These are phyloP conservation scores for Akanthomyces dipterigenus DNA, from an alignment of 2,329 filamentous ascomycete species.

Conservation along the genomic window DNA sequence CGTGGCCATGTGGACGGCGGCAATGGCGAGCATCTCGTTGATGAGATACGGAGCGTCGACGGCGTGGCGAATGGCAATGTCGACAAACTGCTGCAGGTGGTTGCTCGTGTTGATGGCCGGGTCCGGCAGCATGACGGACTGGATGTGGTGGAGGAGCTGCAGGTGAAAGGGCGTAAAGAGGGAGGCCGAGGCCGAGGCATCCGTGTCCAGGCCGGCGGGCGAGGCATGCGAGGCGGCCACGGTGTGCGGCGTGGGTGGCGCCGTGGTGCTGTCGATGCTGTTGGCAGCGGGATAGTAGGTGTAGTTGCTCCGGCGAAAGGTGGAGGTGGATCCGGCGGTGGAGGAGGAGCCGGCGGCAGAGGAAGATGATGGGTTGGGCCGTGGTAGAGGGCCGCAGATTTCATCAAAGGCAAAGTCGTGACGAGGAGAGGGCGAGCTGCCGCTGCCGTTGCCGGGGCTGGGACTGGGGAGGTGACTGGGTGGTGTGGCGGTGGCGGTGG, in stretches of 20 bases:
- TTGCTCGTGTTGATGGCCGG: constrained; percentile 15
- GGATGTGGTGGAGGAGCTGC: constrained; percentile 32
- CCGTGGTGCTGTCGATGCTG: neutral
- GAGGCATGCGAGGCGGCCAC: neutral
- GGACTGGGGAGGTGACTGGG: neutral
- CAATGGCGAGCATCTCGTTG: constrained; percentile 39
- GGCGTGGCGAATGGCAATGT: constrained; percentile 27
- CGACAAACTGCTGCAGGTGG: constrained; percentile 20
- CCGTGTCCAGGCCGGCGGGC: constrained; percentile 4
- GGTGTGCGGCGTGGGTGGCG: neutral
- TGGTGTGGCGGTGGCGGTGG: neutral
- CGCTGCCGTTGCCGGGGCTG: neutral
- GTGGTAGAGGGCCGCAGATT: neutral
- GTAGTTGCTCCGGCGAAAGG: constrained; percentile 6
- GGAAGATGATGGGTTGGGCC: neutral
- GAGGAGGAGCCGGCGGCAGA: neutral
- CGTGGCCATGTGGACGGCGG: constrained; percentile 31
- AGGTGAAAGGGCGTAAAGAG: constrained; percentile 33
- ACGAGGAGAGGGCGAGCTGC: neutral
- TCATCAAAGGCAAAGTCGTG: neutral
- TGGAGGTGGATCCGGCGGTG: too few relatives aligned
- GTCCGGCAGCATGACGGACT: constrained; percentile 19
- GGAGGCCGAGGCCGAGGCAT: constrained; percentile 15
- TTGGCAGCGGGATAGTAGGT: neutral
- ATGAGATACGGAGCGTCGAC: constrained; percentile 36